Evolutionary conservation across 768 basidiomycete genomes (phyloP), one percentile per base, ranked within the genome.

Genomic region (Boletus vinaceobasis): DNA sequence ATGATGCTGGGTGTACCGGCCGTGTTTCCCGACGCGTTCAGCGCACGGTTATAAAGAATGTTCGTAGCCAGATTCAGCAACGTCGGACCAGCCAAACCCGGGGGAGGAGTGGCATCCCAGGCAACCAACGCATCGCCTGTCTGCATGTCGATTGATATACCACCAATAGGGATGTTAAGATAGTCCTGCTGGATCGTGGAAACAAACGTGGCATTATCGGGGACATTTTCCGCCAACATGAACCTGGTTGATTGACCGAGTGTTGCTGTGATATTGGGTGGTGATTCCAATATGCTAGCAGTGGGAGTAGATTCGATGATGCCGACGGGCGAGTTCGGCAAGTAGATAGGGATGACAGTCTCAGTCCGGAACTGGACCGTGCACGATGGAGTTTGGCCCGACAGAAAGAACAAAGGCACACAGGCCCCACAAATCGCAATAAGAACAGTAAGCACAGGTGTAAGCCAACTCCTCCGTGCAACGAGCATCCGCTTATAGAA

Each of bases 31-130:
- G 82, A 77, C 0, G 71, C 56, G 59, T 87, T 85, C 52, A 87
- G 66, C 1, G 85, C 85, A 29, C 71, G 73, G 56, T 85, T 86
- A 62, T 84, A 85, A 35, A 89, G 66, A 11, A 88, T 67, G 61
- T 91, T 92, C 6, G 78, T 80, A 2, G 76, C 83, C 39, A 91
- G 65, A 64, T 89, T 92, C 52, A 91, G 68, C 74, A 89, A 74
- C 1, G 79, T 74, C 2, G 79, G 76, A 5, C 85, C 87, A 17
- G 75, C 77, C 7, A 82, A 59, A 2, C 84, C 83, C 6, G 86
- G 84, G 7, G 81, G 70, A 7, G 84, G 73, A 1, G 75, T 71
- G 2, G 82, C 85, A 65, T 90, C 85, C 86, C 87, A 91, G 26
- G 90, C 87, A 32, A 91, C 61, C 40, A 89, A 62, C 0, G 85